A percentile compares a stretch with the other conserved stretches of the same genome.
Evolutionary conservation across 176 grass and related monocot genomes (phyloP).

Genomic region (Hyparrhenia diplandra): DNA sequence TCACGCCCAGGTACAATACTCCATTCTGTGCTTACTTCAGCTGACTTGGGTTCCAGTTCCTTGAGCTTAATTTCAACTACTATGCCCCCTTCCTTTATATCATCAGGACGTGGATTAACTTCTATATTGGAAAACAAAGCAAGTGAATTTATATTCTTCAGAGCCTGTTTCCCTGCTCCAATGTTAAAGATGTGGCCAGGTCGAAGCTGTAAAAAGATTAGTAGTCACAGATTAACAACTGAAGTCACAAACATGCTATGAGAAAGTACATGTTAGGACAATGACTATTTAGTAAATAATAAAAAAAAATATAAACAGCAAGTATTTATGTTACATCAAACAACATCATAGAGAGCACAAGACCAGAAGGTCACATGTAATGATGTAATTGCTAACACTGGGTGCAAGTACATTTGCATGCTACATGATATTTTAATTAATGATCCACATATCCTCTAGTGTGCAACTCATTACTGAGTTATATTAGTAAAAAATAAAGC

Average conservation of each 20-base stretch:
- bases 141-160: slow-evolving; percentile 93
- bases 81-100: slow-evolving; percentile 93
- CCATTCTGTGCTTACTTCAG: slow-evolving; percentile 98
- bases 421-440: slow-evolving; percentile 1
- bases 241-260: neutral
- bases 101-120: slow-evolving; percentile 88
- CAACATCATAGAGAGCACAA: neutral
- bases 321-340: neutral
- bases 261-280: slow-evolving; percentile 8
- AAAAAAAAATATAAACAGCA: neutral
- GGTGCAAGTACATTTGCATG: neutral
- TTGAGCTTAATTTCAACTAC: slow-evolving; percentile 98
- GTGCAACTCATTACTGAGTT: too few relatives aligned
- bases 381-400: neutral
- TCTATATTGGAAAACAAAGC: slow-evolving; percentile 92
- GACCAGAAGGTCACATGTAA: neutral
- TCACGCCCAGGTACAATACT: slow-evolving; percentile 79
- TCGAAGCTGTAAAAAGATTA: slow-evolving; percentile 65
- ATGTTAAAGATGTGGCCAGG: slow-evolving; percentile 95
- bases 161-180: slow-evolving; percentile 87
- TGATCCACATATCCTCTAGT: slow-evolving; percentile 11
- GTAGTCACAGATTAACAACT: slow-evolving; percentile 3
- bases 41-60: slow-evolving; percentile 86
- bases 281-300: slow-evolving; percentile 2
- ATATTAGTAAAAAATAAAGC: neutral